Evolutionary conservation across 768 basidiomycete species (phyloP).

Genomic region (Mycena haematopus): DNA sequence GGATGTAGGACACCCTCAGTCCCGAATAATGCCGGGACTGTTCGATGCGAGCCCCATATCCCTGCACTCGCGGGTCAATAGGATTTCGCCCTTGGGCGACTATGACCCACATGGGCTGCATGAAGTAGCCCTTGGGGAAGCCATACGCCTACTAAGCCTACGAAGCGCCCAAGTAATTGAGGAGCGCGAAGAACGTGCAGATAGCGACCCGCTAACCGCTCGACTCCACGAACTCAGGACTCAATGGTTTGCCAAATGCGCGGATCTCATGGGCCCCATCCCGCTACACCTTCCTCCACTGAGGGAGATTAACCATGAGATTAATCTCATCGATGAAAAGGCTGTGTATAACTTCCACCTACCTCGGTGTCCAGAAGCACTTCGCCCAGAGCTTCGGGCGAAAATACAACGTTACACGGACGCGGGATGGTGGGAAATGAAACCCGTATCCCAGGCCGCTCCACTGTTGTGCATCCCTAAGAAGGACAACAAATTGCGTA

Average conservation of each 20-base stretch:
- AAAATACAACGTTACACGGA: slow-evolving; percentile 5
- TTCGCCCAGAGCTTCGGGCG: slow-evolving; percentile 20
- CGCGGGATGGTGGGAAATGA: slow-evolving; percentile 24
- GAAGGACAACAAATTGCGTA: slow-evolving; percentile 38
- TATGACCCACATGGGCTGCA: too few species aligned
- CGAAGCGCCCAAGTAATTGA: too few species aligned
- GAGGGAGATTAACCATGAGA: slow-evolving; percentile 40
- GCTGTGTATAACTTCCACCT: slow-evolving; percentile 30
- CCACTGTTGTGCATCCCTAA: slow-evolving; percentile 37
- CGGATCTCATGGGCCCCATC: too few species aligned
- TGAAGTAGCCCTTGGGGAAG: too few species aligned
- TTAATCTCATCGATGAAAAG: slow-evolving; percentile 32
- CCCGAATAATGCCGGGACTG: too few species aligned
- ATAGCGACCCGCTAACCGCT: neutral
- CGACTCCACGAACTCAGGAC: neutral
- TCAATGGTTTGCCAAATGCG: too few species aligned
- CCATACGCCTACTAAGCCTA: too few species aligned
- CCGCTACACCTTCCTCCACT: slow-evolving; percentile 33
- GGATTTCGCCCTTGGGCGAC: too few species aligned
- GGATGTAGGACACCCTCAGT: too few species aligned
- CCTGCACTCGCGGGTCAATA: too few species aligned
- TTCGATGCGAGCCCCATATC: too few species aligned
- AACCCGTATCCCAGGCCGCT: slow-evolving; percentile 24
- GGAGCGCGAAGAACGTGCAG: too few species aligned
- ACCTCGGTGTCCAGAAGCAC: slow-evolving; percentile 37